These are phyloP conservation scores for Neofusicoccum laricinum DNA, from an alignment of 2,329 filamentous ascomycete species.

Conservation along the genomic window DNA sequence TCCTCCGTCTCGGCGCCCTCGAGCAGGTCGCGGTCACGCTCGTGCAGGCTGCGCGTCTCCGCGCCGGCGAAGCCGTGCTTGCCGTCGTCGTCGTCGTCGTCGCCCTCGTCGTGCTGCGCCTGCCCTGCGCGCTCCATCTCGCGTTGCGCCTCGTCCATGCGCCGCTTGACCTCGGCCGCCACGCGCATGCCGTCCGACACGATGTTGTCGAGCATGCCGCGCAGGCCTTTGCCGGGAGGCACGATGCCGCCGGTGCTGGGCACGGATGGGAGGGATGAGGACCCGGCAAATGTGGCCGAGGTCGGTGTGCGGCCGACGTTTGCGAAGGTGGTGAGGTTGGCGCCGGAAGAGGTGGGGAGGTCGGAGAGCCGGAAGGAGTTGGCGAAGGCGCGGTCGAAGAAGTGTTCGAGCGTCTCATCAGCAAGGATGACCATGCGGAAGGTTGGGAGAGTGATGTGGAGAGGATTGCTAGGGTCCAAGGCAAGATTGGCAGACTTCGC, in stretches of 20 bases:
- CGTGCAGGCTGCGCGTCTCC: conserved; percentile 19
- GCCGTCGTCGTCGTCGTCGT: conserved; percentile 65
- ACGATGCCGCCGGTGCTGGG: conserved; percentile 54
- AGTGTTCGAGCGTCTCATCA: conserved; percentile 91
- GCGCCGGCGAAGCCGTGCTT: conserved; percentile 42
- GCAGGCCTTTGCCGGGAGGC: conserved; percentile 69
- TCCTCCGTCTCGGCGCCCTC: conserved; percentile 50
- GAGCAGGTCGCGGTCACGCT: conserved; percentile 43
- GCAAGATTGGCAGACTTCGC: conserved; percentile 68
- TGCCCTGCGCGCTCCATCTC: conserved; percentile 81
- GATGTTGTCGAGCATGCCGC: conserved; percentile 94
- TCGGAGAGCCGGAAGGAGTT: conserved; percentile 87
- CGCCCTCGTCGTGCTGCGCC: conserved; percentile 52
- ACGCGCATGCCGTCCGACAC: conserved; percentile 97
- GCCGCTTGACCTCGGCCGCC: conserved; percentile 82
- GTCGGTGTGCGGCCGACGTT: conserved; percentile 54
- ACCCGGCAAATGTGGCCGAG: conserved; percentile 27
- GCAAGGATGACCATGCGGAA: conserved; percentile 98
- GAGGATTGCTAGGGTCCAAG: conserved; percentile 85
- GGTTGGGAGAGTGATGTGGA: conserved; percentile 93
- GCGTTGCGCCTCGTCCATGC: conserved; percentile 93
- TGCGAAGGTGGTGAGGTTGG: conserved; percentile 81
- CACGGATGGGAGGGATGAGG: conserved; percentile 23
- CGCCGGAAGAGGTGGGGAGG: conserved; percentile 55
- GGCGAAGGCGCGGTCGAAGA: conserved; percentile 95